These are phyloP conservation scores for Clonostachys sp. DNA, from an alignment of 2,329 filamentous ascomycete species.

Conservation along the genomic window DNA sequence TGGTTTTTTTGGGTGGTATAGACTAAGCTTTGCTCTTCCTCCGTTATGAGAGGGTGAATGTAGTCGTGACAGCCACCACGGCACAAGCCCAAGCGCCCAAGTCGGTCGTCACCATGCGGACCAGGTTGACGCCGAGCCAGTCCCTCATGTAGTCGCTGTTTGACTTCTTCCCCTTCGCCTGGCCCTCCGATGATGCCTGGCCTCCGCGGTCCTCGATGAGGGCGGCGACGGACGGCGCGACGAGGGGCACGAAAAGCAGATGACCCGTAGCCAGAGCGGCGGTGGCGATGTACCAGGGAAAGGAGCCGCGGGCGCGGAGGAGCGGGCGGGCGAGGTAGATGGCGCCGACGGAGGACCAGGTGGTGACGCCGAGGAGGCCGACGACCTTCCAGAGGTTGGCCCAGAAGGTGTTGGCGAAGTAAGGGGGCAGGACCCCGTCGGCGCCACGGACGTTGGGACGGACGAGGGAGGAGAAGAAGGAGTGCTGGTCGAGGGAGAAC, in stretches of 20 bases:
- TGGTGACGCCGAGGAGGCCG: constrained; percentile 24
- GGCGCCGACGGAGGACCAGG: constrained; percentile 16
- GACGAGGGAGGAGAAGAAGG: constrained; percentile 32
- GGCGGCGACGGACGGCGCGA: constrained; percentile 21
- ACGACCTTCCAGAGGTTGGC: constrained; percentile 24
- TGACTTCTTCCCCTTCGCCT: constrained; percentile 9
- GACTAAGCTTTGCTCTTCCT: no score
- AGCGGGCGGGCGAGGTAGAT: constrained; percentile 12
- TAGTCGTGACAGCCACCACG: constrained; percentile 19
- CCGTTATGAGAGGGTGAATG: neutral
- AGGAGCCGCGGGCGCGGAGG: constrained; percentile 14
- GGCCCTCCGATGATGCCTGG: constrained; percentile 5
- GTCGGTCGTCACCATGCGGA: constrained; percentile 24
- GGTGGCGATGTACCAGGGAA: constrained; percentile 22
- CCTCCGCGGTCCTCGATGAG: constrained; percentile 12
- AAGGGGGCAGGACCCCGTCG: constrained; percentile 32
- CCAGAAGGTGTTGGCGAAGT: constrained; percentile 35
- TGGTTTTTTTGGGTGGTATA: no score
- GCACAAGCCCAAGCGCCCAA: constrained; percentile 24
- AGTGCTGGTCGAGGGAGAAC: constrained; percentile 37
- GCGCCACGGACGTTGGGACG: constrained; percentile 17
- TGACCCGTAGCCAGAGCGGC: constrained; percentile 22
- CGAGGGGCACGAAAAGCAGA: constrained; percentile 22
- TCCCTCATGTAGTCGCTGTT: constrained; percentile 19
- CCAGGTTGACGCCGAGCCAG: constrained; percentile 22